Conservation (phyloP, 176 grass and related monocot species). For the Tillandsia leiboldiana region DNA sequence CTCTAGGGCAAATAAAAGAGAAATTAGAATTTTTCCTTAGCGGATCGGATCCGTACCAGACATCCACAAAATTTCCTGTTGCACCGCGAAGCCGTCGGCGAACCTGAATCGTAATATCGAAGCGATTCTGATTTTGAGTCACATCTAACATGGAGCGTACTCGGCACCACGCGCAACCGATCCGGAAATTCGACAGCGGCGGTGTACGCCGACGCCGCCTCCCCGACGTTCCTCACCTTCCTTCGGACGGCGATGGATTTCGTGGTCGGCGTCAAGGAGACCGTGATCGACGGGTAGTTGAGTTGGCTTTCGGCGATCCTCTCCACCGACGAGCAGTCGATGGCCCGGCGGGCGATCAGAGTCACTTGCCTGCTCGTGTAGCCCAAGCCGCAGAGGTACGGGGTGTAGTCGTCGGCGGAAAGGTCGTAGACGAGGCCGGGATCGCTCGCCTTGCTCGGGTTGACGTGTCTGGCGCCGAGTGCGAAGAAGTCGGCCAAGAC, state of each 20-base stretch:
- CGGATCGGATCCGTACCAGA: too few relatives aligned
- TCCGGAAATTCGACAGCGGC: constrained; percentile 8
- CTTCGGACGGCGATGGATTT: background rate
- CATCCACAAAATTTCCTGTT: too few relatives aligned
- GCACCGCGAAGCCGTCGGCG: too few relatives aligned
- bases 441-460: background rate
- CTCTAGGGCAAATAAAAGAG: too few relatives aligned
- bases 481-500: background rate
- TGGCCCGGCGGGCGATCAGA: background rate
- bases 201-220: constrained; percentile 7
- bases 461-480: constrained; percentile 18
- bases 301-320: constrained; percentile 4
- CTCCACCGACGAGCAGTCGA: background rate
- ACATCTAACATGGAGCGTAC: background rate
- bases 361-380: constrained; percentile 17
- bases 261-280: background rate
- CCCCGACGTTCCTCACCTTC: background rate
- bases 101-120: too few relatives aligned
- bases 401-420: constrained; percentile 9
- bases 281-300: constrained; percentile 40
- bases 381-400: constrained; percentile 29
- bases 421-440: constrained; percentile 35
- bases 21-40: too few relatives aligned
- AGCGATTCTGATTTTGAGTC: too few relatives aligned
- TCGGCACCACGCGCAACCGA: background rate